phyloP scores from a whole-genome alignment of 352 stramenopile species.

The Globisporangium cederbergense region DNA sequence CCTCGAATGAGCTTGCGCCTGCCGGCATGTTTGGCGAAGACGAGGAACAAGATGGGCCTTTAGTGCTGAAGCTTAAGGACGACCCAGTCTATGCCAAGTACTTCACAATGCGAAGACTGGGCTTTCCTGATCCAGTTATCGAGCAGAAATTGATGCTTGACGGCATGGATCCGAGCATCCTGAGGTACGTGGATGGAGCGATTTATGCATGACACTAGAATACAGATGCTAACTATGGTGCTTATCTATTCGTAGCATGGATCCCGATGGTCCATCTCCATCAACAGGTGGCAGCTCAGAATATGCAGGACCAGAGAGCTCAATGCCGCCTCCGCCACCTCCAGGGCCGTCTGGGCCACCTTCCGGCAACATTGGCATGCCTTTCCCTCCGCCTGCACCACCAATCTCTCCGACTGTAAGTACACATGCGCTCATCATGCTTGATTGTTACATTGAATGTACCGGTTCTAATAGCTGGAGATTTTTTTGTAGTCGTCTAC shows the following conservation, averaged over 20 bases:
- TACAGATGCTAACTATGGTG: not conserved
- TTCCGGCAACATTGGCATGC: conserved; percentile 50
- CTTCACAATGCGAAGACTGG: conserved; percentile 78
- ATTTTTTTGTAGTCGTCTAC: conserved; percentile 25
- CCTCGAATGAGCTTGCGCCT: conserved; percentile 19
- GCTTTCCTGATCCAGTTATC: conserved; percentile 71
- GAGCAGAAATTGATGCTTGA: conserved; percentile 81
- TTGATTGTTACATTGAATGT: not conserved
- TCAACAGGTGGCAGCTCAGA: conserved; percentile 37
- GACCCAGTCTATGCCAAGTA: conserved; percentile 82
- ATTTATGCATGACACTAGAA: no score
- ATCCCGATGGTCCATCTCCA: conserved; percentile 72
- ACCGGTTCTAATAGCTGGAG: not conserved
- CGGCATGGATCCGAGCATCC: conserved; percentile 57
- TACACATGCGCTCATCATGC: not conserved
- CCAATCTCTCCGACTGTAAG: conserved; percentile 62
- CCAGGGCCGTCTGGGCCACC: conserved; percentile 18
- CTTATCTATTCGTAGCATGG: conserved; percentile 40
- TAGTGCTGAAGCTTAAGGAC: conserved; percentile 81
- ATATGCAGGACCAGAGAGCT: conserved; percentile 22
- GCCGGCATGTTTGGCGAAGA: conserved; percentile 21
- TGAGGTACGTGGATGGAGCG: conserved; percentile 25
- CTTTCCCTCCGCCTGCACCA: conserved; percentile 37
- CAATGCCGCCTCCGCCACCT: conserved; percentile 30
- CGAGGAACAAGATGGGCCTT: conserved; percentile 22